Percentiles rank a stretch among this genome's conserved stretches.
These are phyloP conservation scores for Solanum paucissectum DNA, from an alignment of 257 asterid species.

Conservation along the genomic window DNA sequence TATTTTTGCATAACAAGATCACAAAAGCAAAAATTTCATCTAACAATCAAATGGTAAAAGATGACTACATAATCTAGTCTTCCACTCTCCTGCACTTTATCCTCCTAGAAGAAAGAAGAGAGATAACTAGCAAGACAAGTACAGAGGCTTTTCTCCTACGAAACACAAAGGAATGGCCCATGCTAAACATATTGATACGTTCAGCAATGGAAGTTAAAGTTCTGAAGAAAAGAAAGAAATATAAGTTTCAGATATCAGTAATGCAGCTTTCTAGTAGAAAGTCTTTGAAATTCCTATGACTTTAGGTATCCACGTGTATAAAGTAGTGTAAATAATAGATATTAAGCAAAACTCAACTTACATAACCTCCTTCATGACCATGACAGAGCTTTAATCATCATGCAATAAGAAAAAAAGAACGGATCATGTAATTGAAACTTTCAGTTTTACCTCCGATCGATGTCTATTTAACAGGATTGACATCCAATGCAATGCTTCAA, in stretches of 20 bases:
- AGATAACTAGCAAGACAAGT: not conserved
- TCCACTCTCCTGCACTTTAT: not conserved
- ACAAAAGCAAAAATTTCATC: not conserved
- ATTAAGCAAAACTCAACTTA: not conserved
- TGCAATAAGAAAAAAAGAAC: not conserved
- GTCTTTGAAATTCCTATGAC: not conserved
- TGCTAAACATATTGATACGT: not conserved
- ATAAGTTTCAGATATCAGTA: not conserved
- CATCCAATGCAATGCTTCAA: constrained; percentile 96
- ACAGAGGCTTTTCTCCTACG: not conserved
- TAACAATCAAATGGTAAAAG: not conserved
- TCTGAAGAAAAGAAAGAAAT: not conserved
- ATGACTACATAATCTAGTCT: not conserved
- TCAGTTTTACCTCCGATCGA: constrained; percentile 55
- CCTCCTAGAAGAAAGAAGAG: not conserved
- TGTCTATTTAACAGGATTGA: constrained; percentile 58
- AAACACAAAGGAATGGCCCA: not conserved
- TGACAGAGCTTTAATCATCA: not conserved
- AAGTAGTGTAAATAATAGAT: not conserved
- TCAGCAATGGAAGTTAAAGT: not conserved
- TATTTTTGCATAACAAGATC: not conserved
- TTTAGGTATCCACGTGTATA: not conserved
- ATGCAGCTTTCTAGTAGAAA: not conserved
- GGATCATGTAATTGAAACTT: not conserved
- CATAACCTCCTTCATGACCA: not conserved